Evolutionary conservation across 2,329 filamentous ascomycete genomes (phyloP).

Genomic region (Xylariomycetidae sp.): DNA sequence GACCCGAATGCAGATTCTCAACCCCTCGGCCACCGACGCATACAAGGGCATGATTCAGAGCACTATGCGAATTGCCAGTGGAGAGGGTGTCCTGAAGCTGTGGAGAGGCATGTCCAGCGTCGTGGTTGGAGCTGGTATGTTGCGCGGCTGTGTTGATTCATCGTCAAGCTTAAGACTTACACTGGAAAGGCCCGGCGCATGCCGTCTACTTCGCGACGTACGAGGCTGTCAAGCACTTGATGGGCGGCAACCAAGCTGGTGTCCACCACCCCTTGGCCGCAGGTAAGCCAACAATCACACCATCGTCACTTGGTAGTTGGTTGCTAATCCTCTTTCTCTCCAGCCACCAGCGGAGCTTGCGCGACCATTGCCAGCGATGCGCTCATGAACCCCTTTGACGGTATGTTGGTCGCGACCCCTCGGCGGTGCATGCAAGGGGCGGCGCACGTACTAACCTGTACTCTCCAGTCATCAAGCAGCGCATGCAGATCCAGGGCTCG

Average conservation of each 20-base stretch:
- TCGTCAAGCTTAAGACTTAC: conserved; percentile 1
- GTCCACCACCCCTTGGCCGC: conserved; percentile 90
- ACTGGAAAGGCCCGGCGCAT: conserved; percentile 73
- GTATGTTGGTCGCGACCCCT: conserved; percentile 46
- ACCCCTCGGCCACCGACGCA: conserved; percentile 70
- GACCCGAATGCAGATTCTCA: conserved; percentile 98
- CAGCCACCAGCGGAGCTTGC: conserved; percentile 86
- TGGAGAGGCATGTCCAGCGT: conserved; percentile 98
- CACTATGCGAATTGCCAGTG: conserved; percentile 83
- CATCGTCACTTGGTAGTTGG: neutral
- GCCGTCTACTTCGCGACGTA: conserved; percentile 98
- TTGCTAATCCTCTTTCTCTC: conserved; percentile 7
- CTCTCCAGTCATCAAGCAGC: conserved; percentile 86
- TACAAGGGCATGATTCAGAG: conserved; percentile 90
- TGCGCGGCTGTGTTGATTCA: neutral
- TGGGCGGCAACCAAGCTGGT: conserved; percentile 83
- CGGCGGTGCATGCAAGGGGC: neutral
- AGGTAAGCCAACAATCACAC: conserved; percentile 47
- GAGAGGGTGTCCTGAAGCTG: conserved; percentile 83
- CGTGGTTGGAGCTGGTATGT: conserved; percentile 83
- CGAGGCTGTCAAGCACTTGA: conserved; percentile 91
- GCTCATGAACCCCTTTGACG: conserved; percentile 98
- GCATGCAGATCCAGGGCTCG: conserved; percentile 98
- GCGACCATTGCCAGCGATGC: conserved; percentile 97
- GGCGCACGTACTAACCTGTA: conserved; percentile 5